These are phyloP conservation scores for Ophiognomonia clavigignenti-juglandacearum DNA, from an alignment of 2,329 filamentous ascomycete genomes.

Conservation along the genomic window DNA sequence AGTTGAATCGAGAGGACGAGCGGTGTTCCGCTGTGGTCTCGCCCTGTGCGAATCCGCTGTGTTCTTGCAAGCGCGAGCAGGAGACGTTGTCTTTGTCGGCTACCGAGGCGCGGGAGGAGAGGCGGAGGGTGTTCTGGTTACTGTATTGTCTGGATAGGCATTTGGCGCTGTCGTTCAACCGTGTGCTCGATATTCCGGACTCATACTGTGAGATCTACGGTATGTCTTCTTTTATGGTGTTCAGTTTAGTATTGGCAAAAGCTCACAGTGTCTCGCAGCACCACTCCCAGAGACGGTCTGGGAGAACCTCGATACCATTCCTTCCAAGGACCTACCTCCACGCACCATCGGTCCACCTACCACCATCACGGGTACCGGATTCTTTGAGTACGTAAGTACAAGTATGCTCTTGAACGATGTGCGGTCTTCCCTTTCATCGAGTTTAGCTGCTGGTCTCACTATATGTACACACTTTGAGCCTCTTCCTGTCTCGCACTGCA, in stretches of 20 bases:
- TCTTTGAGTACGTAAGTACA: slow-evolving; percentile 47
- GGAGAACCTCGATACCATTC: slow-evolving; percentile 32
- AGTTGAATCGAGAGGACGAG: slow-evolving; percentile 35
- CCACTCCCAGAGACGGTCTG: slow-evolving; percentile 36
- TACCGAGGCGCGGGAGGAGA: slow-evolving; percentile 40
- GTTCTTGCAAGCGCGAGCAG: slow-evolving; percentile 26
- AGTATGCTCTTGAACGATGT: too few relatives aligned
- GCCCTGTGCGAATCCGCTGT: slow-evolving; percentile 28
- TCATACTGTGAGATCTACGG: slow-evolving; percentile 38
- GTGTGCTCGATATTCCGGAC: slow-evolving; percentile 38
- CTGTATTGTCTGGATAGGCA: slow-evolving; percentile 43
- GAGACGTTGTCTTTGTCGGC: slow-evolving; percentile 21
- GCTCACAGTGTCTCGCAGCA: slow-evolving; percentile 18
- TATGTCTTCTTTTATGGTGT: slow-evolving; percentile 17
- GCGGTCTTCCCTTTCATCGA: too few relatives aligned
- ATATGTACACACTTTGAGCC: too few relatives aligned
- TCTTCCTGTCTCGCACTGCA: too few relatives aligned
- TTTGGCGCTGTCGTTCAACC: slow-evolving; percentile 42
- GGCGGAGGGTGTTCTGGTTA: slow-evolving; percentile 43
- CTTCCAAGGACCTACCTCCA: slow-evolving; percentile 26
- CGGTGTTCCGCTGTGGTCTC: slow-evolving; percentile 19
- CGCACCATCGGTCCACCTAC: slow-evolving; percentile 33
- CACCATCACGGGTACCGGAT: slow-evolving; percentile 34
- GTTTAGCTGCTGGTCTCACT: too few relatives aligned
- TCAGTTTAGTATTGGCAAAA: too few relatives aligned